Conservation (phyloP, 108 stramenopile species). For the Skeletonema tropicum region DNA sequence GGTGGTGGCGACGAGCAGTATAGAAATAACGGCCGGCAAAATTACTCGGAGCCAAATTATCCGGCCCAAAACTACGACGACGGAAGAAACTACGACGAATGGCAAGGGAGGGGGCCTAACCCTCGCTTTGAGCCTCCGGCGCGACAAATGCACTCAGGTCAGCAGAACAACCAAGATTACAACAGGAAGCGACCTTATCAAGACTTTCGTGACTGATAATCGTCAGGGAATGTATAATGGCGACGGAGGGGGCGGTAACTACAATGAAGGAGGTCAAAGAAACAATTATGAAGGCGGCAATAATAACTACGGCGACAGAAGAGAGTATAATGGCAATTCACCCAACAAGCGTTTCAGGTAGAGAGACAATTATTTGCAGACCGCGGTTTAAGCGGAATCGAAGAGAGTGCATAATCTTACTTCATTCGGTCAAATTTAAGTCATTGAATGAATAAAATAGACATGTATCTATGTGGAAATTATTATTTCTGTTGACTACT, state of each 20-base stretch:
- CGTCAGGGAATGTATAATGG: constrained; percentile 11
- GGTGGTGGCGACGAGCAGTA: constrained; percentile 8
- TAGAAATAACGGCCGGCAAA: constrained; percentile 10
- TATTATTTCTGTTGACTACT: not conserved
- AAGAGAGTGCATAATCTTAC: constrained; percentile 22
- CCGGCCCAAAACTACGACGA: constrained; percentile 16
- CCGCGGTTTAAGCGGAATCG: not conserved
- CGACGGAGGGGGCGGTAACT: constrained; percentile 1
- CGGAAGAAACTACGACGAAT: constrained; percentile 15
- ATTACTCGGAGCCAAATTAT: constrained; percentile 20
- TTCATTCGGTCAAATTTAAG: constrained; percentile 17
- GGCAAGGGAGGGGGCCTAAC: constrained; percentile 24
- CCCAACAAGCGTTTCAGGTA: constrained; percentile 6
- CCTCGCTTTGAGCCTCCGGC: constrained; percentile 30
- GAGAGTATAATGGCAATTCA: constrained; percentile 28
- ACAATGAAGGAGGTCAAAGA: constrained; percentile 14
- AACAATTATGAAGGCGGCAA: constrained; percentile 12
- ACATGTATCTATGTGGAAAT: not conserved
- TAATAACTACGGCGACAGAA: constrained; percentile 36
- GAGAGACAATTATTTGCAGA: not conserved
- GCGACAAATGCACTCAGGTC: constrained; percentile 8
- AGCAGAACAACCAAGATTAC: constrained; percentile 24
- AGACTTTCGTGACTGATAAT: constrained; percentile 7
- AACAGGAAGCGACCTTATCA: constrained; percentile 37
- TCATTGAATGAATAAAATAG: constrained; percentile 19